Conservation (phyloP, 2,329 filamentous ascomycete species). For the Neophaeococcomyces mojaviensis region DNA sequence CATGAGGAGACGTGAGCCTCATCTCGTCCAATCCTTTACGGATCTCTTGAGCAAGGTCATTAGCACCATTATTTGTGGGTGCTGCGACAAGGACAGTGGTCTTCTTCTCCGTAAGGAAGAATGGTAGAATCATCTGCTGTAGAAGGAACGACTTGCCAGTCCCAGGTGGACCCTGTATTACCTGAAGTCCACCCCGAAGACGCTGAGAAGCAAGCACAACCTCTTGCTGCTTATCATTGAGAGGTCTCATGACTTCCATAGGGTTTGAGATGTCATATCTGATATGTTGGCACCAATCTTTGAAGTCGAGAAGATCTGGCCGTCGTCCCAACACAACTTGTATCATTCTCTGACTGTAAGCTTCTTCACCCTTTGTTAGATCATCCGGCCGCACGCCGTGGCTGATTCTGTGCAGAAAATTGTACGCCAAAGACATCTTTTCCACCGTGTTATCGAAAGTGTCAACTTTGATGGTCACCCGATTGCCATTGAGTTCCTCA, state of each 20-base stretch:
- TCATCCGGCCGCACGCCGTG: too few relatives aligned
- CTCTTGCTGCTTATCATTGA: constrained; percentile 57
- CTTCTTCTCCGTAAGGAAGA: constrained; percentile 44
- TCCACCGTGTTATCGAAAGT: background rate
- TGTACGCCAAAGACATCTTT: background rate
- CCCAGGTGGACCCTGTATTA: constrained; percentile 92
- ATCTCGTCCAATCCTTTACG: background rate
- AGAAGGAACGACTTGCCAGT: constrained; percentile 96
- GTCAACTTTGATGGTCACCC: background rate
- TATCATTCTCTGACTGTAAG: background rate
- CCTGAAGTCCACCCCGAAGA: constrained; percentile 58
- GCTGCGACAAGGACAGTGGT: background rate
- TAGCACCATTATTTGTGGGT: background rate
- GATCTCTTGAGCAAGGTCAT: background rate
- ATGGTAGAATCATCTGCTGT: constrained; percentile 89
- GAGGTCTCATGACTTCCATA: constrained; percentile 1
- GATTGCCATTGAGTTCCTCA: background rate
- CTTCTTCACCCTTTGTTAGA: too few relatives aligned
- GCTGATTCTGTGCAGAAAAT: background rate
- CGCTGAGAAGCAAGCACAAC: constrained; percentile 66
- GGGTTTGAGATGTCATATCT: background rate
- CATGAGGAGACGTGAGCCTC: background rate
- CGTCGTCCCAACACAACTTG: background rate
- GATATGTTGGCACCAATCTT: background rate
- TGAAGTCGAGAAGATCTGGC: background rate